These are phyloP conservation scores for Cladosporium sp. DNA, from an alignment of 2,329 filamentous ascomycete genomes.

Conservation along the genomic window DNA sequence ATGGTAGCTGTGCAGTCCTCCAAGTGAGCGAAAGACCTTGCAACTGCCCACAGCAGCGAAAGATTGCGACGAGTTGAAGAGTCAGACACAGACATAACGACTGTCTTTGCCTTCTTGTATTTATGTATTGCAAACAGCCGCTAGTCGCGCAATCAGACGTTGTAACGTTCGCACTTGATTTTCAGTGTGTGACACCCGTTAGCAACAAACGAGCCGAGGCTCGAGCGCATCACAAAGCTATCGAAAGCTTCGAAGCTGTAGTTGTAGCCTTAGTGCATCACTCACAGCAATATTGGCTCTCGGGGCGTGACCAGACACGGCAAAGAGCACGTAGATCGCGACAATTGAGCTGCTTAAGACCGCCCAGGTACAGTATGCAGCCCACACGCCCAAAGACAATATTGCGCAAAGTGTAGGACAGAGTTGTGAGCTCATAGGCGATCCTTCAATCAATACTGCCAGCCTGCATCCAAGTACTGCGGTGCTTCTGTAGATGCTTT, in stretches of 20 bases:
- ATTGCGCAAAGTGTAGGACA: background rate
- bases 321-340: conserved; percentile 5
- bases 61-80: background rate
- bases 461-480: background rate
- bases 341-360: background rate
- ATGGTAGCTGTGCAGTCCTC: background rate
- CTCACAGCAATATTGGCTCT: background rate
- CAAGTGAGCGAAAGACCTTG: background rate
- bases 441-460: background rate
- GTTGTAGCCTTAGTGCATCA: background rate
- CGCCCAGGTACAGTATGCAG: background rate
- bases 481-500: background rate
- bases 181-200: background rate
- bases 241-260: conserved; percentile 7
- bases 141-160: background rate
- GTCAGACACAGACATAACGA: background rate
- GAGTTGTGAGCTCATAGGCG: background rate
- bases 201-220: background rate
- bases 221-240: conserved; percentile 1
- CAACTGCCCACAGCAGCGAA: conserved; percentile 1
- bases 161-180: background rate
- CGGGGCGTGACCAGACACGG: conserved; percentile 3
- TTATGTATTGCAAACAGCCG: background rate
- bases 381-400: background rate
- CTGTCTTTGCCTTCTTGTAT: conserved; percentile 1